Evolutionary conservation across 1,284 basidiomycete genomes (phyloP), one percentile per base, ranked within the genome.

Genomic region (Thelephora terrestris): DNA sequence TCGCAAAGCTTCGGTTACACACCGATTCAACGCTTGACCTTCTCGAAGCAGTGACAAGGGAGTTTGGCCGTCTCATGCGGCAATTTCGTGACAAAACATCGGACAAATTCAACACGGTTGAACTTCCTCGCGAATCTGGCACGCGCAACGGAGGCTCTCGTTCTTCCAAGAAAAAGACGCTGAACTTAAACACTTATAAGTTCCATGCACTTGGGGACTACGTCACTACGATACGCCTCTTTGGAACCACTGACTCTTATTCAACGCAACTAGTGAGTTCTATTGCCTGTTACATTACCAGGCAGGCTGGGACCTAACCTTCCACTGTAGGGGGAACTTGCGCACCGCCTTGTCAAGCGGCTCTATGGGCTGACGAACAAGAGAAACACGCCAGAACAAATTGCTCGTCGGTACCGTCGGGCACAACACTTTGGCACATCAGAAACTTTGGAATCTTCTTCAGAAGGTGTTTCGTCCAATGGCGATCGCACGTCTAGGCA

Each of bases 1-100:
- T 67, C 0, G 65, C 62, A 1, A 69, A 68, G 47, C 57, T 68
- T 12, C 55, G 61, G 7, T 46, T 62, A 36, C 66, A 67, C 35
- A 64, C 64, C 0, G 57, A 59, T 0, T 16, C 38, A 0, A 57
- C 64, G 0, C 27, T 68, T 5, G 29, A 49, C 1, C 37, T 46
- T 16, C 51, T 65, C 9, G 54, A 59, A 5, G 20, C 37, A 0
- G 16, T 51, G 0, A 63, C 64, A 0, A 52, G 43, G 0, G 52
- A 49, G 5, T 45, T 62, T 3, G 62, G 62, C 2, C 29, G 47
- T 2, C 42, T 50, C 9, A 40, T 60, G 14, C 52, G 57, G 2
- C 23, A 52, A 1, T 62, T 63, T 48, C 43, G 24, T 9, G 46
- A 46, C 9, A 32, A 16, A 1, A 56, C 48, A 0, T 61, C 56